Evolutionary conservation across 257 asterid species (phyloP).

Genomic region (Schizonepeta tenuifolia): DNA sequence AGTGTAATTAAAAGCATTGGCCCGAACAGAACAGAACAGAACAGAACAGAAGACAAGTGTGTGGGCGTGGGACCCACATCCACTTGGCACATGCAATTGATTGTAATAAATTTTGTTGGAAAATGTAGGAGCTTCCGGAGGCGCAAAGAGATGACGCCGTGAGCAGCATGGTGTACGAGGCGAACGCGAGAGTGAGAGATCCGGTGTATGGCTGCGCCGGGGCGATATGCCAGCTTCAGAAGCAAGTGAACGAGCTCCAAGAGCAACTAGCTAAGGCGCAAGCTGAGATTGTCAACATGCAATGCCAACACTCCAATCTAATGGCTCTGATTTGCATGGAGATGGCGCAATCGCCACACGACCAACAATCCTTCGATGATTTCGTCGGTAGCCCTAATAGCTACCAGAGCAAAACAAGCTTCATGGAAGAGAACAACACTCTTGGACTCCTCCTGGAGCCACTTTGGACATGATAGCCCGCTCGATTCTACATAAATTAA

Average conservation of each 20-base stretch:
- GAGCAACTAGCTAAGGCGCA: conserved; percentile 71
- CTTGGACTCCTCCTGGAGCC: conserved; percentile 50
- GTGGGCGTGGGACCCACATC: no score
- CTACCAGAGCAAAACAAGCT: conserved; percentile 42
- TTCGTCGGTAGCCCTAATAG: conserved; percentile 30
- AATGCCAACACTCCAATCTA: conserved; percentile 67
- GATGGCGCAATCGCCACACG: conserved; percentile 47
- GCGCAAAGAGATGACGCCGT: conserved; percentile 71
- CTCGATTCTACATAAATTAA: neutral
- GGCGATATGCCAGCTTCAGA: conserved; percentile 71
- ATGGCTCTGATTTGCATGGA: conserved; percentile 73
- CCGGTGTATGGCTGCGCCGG: conserved; percentile 89
- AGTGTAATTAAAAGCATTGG: no score
- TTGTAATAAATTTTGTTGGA: neutral
- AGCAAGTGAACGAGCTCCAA: conserved; percentile 70
- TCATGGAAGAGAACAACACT: conserved; percentile 47
- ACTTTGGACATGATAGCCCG: conserved; percentile 49
- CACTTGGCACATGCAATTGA: neutral
- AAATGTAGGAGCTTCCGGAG: conserved; percentile 70
- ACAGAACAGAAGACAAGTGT: no score
- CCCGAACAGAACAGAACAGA: no score
- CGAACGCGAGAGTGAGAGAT: conserved; percentile 73
- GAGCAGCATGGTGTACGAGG: conserved; percentile 89
- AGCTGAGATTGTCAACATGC: conserved; percentile 68
- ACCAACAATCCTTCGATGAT: conserved; percentile 39